phyloP scores from a whole-genome alignment of 2,329 filamentous ascomycete genomes.

The Penicillium paneum region DNA sequence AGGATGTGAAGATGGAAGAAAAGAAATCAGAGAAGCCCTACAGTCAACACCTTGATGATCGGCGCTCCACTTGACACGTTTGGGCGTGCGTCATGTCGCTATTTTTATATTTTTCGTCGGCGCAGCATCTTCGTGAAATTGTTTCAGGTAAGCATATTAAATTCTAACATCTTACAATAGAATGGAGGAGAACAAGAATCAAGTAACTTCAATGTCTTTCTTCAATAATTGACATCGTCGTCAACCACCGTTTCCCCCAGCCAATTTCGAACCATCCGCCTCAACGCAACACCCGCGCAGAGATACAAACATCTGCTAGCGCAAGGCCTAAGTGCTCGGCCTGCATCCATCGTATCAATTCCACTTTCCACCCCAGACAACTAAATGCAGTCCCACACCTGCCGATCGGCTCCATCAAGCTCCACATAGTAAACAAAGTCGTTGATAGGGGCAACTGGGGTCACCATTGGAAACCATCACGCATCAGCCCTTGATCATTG shows the following conservation, averaged over 20 bases:
- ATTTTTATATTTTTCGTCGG: slow-evolving; percentile 17
- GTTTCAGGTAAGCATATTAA: not conserved
- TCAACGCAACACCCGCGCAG: slow-evolving; percentile 54
- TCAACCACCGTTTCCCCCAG: slow-evolving; percentile 41
- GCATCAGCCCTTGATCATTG: slow-evolving; percentile 60
- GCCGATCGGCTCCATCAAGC: slow-evolving; percentile 35
- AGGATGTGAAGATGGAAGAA: slow-evolving; percentile 3
- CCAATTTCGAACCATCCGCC: slow-evolving; percentile 53
- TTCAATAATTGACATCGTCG: slow-evolving; percentile 1
- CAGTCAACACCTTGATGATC: slow-evolving; percentile 9
- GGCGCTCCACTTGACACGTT: slow-evolving; percentile 64
- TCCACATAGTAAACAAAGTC: slow-evolving; percentile 58
- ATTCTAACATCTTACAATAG: not conserved
- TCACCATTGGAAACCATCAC: slow-evolving; percentile 55
- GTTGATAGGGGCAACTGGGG: slow-evolving; percentile 53
- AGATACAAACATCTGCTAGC: slow-evolving; percentile 53
- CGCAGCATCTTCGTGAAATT: not conserved
- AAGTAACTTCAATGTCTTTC: not conserved
- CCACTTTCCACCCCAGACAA: not conserved
- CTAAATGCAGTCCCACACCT: slow-evolving; percentile 40
- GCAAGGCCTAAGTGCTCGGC: slow-evolving; percentile 46
- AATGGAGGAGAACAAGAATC: not conserved
- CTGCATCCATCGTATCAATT: slow-evolving; percentile 43
- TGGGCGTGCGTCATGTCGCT: slow-evolving; percentile 59
- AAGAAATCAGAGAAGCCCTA: not conserved